Percentiles rank a stretch among this genome's conserved stretches.
Evolutionary conservation across 1,284 basidiomycete species (phyloP).

Genomic region (Fomitopsis palustris): DNA sequence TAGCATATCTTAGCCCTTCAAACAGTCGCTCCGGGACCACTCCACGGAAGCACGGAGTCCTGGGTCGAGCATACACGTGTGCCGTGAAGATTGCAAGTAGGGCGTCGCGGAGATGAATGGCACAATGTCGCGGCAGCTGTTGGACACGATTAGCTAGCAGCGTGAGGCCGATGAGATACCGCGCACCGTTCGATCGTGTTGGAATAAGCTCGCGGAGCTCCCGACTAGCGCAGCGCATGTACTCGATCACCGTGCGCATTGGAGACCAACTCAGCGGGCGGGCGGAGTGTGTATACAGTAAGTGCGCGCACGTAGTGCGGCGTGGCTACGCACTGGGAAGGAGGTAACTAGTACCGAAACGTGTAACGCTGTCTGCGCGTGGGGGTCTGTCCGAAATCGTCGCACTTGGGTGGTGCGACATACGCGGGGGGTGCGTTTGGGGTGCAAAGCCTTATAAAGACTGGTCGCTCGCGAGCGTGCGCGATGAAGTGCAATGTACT

Average conservation of each 20-base stretch:
- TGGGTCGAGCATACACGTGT: background rate
- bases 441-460: background rate
- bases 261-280: background rate
- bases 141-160: background rate
- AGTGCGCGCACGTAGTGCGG: background rate
- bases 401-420: background rate
- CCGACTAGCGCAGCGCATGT: background rate
- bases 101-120: background rate
- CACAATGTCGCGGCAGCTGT: background rate
- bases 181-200: background rate
- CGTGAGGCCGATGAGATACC: background rate
- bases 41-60: too few species aligned
- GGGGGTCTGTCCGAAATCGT: background rate
- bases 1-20: too few species aligned
- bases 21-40: background rate
- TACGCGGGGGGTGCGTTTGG: background rate
- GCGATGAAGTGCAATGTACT: too few species aligned
- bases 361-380: background rate
- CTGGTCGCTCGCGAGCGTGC: background rate
- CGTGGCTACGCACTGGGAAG: background rate
- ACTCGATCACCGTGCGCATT: background rate
- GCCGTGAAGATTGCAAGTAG: background rate
- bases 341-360: background rate
- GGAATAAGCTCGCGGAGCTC: background rate
- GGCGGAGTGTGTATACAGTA: background rate